Evolutionary conservation across 1,284 basidiomycete species (phyloP).

Genomic region (Irpex lacteus): DNA sequence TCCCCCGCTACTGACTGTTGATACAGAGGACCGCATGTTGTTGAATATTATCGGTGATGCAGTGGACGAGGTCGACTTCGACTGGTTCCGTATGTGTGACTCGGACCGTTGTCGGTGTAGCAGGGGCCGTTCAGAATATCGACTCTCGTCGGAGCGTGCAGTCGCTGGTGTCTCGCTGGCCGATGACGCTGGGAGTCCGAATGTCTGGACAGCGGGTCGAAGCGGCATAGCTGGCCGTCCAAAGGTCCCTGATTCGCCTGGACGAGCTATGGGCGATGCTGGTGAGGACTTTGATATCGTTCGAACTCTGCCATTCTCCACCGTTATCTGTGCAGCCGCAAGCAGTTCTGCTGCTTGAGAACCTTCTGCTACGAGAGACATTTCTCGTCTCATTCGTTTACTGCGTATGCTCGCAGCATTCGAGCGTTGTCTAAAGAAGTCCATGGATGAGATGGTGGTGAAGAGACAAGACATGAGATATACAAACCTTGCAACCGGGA

Average conservation of each 20-base stretch:
- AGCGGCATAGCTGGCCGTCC: background rate
- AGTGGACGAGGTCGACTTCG: slow-evolving; percentile 18
- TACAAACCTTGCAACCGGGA: background rate
- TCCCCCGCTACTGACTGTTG: slow-evolving; percentile 18
- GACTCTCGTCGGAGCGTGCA: slow-evolving; percentile 12
- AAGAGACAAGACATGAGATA: background rate
- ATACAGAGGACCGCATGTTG: slow-evolving; percentile 22
- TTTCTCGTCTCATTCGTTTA: slow-evolving; percentile 13
- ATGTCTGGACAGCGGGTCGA: background rate
- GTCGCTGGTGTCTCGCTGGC: background rate
- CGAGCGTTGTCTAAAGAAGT: background rate
- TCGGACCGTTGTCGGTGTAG: slow-evolving; percentile 24
- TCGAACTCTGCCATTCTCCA: background rate
- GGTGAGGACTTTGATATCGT: background rate
- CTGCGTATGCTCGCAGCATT: background rate
- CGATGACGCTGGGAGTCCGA: background rate
- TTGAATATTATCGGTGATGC: slow-evolving; percentile 24
- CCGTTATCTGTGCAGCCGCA: background rate
- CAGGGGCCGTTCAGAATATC: slow-evolving; percentile 4
- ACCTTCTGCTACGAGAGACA: slow-evolving; percentile 9
- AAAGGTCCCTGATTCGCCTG: background rate
- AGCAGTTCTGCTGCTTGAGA: background rate
- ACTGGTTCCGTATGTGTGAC: slow-evolving; percentile 13
- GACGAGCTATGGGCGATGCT: background rate
- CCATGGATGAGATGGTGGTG: background rate